These are phyloP conservation scores for Gossypium davidsonii DNA, from an alignment of 441 rosid species.

Conservation along the genomic window DNA sequence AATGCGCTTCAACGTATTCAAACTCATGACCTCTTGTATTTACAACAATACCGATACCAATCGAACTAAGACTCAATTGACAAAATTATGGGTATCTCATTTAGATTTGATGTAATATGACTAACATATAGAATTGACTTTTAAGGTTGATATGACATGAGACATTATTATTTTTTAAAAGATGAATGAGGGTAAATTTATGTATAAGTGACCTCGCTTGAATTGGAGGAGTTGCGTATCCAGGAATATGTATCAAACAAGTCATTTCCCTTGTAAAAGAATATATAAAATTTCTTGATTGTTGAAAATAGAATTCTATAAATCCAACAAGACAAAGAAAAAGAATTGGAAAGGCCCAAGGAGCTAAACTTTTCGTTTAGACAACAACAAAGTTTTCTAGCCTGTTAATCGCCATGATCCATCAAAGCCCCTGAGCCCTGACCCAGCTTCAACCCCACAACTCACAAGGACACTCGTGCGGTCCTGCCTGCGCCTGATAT, in stretches of 20 bases:
- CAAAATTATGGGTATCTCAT: too few species aligned
- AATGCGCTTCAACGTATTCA: too few species aligned
- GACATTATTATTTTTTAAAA: too few species aligned
- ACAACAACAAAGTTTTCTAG: not conserved
- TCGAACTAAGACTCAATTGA: too few species aligned
- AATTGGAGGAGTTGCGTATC: too few species aligned
- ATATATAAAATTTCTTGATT: not conserved
- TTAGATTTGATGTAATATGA: too few species aligned
- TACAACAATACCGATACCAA: too few species aligned
- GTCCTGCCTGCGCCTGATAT: not conserved
- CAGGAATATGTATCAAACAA: not conserved
- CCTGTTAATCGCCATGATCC: not conserved
- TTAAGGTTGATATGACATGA: too few species aligned
- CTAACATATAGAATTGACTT: too few species aligned
- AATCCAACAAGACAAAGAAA: not conserved
- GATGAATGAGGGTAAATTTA: too few species aligned
- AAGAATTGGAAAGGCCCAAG: not conserved
- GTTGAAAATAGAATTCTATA: not conserved
- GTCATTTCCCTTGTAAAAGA: not conserved
- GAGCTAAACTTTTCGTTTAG: not conserved
- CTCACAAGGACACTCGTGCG: not conserved
- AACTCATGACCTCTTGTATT: too few species aligned
- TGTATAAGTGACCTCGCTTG: too few species aligned
- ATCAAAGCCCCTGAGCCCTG: not conserved
- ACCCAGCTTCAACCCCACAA: not conserved